Percentiles rank a stretch among this genome's conserved stretches.
phyloP scores from a whole-genome alignment of 345 rosid genomes.

The Pseudoturritis turrita region DNA sequence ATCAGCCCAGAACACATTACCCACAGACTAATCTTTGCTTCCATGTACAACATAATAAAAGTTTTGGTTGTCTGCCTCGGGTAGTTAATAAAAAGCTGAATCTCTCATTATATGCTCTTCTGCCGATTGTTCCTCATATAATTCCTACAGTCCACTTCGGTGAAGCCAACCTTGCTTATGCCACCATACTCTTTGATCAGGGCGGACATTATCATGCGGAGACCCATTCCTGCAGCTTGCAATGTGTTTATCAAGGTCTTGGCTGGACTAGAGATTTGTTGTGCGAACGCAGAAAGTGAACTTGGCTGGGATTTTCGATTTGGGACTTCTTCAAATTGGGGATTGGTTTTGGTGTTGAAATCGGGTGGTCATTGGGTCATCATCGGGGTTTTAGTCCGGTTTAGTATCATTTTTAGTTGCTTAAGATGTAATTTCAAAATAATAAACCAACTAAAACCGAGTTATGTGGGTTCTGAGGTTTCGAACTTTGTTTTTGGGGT shows the following conservation, averaged over 20 bases:
- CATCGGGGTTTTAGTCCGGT: too few species aligned
- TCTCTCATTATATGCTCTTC: conserved; percentile 46
- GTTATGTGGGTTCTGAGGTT: too few species aligned
- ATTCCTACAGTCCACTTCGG: conserved; percentile 56
- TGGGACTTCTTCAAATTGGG: too few species aligned
- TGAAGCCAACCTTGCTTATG: conserved; percentile 55
- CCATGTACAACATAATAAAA: conserved; percentile 41
- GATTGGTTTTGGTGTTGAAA: too few species aligned
- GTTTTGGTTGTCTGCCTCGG: conserved; percentile 39
- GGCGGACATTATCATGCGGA: conserved; percentile 57
- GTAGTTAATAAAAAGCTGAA: conserved; percentile 48
- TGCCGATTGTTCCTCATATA: conserved; percentile 54
- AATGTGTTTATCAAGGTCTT: conserved; percentile 58
- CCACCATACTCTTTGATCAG: conserved; percentile 58
- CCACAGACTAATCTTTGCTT: conserved; percentile 37
- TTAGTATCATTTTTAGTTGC: too few species aligned
- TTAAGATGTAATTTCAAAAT: too few species aligned
- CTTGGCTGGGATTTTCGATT: conserved; percentile 54
- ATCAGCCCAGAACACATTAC: conserved; percentile 52
- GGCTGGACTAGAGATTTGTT: conserved; percentile 57
- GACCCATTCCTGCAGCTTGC: conserved; percentile 68
- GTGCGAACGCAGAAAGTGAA: conserved; percentile 53
- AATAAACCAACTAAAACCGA: too few species aligned
- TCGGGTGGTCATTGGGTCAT: too few species aligned
- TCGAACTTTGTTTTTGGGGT: too few species aligned